Base-by-base conservation (phyloP, 2,329 filamentous ascomycete species). In the Raffaelea albimanens region DNA sequence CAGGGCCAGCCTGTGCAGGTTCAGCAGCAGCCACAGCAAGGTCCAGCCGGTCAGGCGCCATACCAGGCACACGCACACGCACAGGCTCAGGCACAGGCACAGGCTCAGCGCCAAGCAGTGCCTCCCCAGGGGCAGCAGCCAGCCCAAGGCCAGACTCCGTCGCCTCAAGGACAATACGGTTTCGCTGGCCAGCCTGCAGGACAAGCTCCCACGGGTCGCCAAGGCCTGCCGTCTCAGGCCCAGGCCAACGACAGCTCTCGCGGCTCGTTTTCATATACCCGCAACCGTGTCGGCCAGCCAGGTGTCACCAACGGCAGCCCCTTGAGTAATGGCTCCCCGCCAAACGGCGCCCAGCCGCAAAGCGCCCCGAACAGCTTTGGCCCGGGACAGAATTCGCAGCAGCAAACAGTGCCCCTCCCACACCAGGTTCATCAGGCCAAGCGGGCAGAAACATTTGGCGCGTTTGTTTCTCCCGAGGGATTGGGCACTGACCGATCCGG, bases 361-460 rank as follows among this genome's bases (percentile, higher is more conserved):
- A 29, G 25, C 25, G 34, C 34, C 5, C 34, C 34, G 14, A 38
- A 38, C n/a, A n/a, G 14, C 14, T 38, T 38, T 38, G 34, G 34
- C 14, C 34, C 34, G 5, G 34, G 34, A 9, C 40, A 42, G 21
- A 25, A 22, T 18, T 7, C 22, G 8, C 40, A 5, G 18, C 45
- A 23, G 21, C 47, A 36, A 46, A 40, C 5, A 16, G 13, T 38
- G 5, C 34, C 34, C n/a, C 34, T 38, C 14, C 34, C 29, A 16
- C 25, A 7, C 29, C 47, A 9, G 40, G 18, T 47, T 13, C 25
- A 29, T 29, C 25, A 29, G 25, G 13, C 13, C 7, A 38, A 14
- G 18, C 44, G 48, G 7, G 33, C 48, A n/a, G 43, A 49, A 19
- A 54, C 47, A 1, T 53, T 48, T 45, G 46, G 49, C 9, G 48